phyloP scores from a whole-genome alignment of 352 stramenopile genomes.

The Sclerospora graminicola region DNA sequence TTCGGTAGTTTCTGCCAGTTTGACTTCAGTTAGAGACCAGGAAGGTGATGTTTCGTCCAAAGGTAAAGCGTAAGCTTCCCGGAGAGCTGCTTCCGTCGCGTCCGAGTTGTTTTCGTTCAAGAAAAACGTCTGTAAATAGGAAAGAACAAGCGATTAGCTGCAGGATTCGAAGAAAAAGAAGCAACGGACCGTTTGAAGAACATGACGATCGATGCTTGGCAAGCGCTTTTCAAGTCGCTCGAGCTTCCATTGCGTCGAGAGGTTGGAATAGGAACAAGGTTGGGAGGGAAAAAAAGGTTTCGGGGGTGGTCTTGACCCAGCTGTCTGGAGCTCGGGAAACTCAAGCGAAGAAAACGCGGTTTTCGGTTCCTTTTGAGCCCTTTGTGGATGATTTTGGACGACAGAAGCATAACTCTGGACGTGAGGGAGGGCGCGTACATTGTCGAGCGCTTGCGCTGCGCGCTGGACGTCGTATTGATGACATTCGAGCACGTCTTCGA shows the following conservation, averaged over 20 bases:
- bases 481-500: conserved; percentile 53
- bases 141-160: conserved; percentile 5
- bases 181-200: not conserved
- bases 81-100: conserved; percentile 49
- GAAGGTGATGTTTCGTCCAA: conserved; percentile 12
- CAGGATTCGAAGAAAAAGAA: not conserved
- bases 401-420: conserved; percentile 58
- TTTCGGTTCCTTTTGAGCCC: no score
- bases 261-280: no score
- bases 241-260: conserved; percentile 59
- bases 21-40: conserved; percentile 16
- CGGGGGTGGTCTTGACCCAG: conserved; percentile 16
- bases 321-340: no score
- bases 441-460: conserved; percentile 39
- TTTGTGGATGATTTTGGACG: no score
- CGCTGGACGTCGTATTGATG: conserved; percentile 47
- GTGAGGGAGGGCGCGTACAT: conserved; percentile 37
- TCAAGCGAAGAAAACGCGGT: no score
- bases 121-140: conserved; percentile 42
- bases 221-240: conserved; percentile 48
- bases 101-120: conserved; percentile 56
- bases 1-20: conserved; percentile 11
- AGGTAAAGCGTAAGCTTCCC: conserved; percentile 50
- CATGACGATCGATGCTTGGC: conserved; percentile 31
- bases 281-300: conserved; percentile 20